Percentiles rank a stretch among this genome's conserved stretches.
phyloP scores from a whole-genome alignment of 495 filamentous ascomycete genomes.

The Hyaloscypha bicolor region DNA sequence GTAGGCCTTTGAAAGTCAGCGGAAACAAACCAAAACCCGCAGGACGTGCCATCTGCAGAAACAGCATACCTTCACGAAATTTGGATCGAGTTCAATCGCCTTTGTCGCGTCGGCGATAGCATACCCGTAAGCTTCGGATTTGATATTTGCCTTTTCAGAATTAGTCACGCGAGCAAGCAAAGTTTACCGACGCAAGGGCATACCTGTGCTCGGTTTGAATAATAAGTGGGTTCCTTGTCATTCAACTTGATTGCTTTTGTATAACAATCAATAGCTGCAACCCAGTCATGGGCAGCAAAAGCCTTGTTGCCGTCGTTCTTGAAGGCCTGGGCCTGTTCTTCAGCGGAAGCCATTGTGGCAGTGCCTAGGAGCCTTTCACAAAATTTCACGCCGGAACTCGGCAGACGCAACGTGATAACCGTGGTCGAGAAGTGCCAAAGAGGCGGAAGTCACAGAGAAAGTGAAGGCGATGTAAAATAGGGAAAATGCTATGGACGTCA shows the following conservation, averaged over 20 bases:
- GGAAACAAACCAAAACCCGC: neutral
- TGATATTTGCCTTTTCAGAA: slow-evolving; percentile 76
- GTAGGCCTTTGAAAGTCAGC: slow-evolving; percentile 66
- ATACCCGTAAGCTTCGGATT: slow-evolving; percentile 91
- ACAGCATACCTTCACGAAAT: slow-evolving; percentile 73
- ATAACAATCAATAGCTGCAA: slow-evolving; percentile 81
- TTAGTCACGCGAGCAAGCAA: slow-evolving; percentile 51
- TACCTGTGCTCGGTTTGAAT: slow-evolving; percentile 93
- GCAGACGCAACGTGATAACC: neutral
- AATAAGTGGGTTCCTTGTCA: slow-evolving; percentile 84
- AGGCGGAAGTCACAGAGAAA: neutral
- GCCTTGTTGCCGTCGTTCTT: slow-evolving; percentile 96
- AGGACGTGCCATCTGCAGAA: neutral
- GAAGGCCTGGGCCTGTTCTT: slow-evolving; percentile 73
- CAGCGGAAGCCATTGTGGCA: slow-evolving; percentile 30
- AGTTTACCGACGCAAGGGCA: slow-evolving; percentile 29
- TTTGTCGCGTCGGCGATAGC: slow-evolving; percentile 92
- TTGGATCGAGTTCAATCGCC: slow-evolving; percentile 88
- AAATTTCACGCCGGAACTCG: neutral
- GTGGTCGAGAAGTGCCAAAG: neutral
- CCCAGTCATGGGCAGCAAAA: slow-evolving; percentile 88
- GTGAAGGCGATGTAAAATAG: neutral
- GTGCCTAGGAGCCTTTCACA: neutral
- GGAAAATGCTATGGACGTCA: neutral
- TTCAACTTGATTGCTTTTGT: slow-evolving; percentile 86